Base-by-base conservation (phyloP, 768 basidiomycete species). In the Tricholoma hemisulphureum region DNA sequence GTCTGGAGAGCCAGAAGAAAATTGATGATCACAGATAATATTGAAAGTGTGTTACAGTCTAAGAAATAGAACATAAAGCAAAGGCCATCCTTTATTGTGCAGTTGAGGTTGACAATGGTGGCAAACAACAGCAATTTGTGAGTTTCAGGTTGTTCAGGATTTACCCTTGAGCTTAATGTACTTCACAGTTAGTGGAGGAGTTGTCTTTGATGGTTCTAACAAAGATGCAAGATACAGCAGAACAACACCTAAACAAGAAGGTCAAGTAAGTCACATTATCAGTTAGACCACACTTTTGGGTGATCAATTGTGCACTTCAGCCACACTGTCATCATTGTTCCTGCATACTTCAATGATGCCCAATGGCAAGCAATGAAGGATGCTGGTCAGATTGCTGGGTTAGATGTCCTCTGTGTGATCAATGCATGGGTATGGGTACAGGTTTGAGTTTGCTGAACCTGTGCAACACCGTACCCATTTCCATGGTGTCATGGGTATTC, bases 311-410 rank as follows among this genome's bases (percentile, higher is more conserved):
- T 51, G 54, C 35, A 58, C 50, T 51, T 39, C 55, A 91, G 89
- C 67, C 86, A 92, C 55, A 89, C 90, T 26, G 95, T 98, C 66
- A 79, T 98, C 67, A 98, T 95, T 11, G 95, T 98, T 26, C 97
- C 95, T 1, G 95, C 96, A 0, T 98, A 98, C 79, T 99, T 98
- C 85, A 99, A 99, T 73, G 97, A 99, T 70, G 95, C 97, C 18
- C 97, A 99, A 75, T 88, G 97, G 59, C 96, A 98, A 79, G 97
- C 97, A 3, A 99, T 97, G 43, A 97, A 97, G 78, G 88, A 98
- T 59, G 95, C 97, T 54, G 97, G 97, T 69, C 88, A 93, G 71
- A 98, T 98, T 64, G 95, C 97, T 20, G 97, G 97, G 69, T 85
- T 98, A 16, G 93, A 98, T 21, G 97, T 98, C 43, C 87, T 98